Conservation (phyloP, 2,329 filamentous ascomycete genomes). For the Talaromyces sp. region DNA sequence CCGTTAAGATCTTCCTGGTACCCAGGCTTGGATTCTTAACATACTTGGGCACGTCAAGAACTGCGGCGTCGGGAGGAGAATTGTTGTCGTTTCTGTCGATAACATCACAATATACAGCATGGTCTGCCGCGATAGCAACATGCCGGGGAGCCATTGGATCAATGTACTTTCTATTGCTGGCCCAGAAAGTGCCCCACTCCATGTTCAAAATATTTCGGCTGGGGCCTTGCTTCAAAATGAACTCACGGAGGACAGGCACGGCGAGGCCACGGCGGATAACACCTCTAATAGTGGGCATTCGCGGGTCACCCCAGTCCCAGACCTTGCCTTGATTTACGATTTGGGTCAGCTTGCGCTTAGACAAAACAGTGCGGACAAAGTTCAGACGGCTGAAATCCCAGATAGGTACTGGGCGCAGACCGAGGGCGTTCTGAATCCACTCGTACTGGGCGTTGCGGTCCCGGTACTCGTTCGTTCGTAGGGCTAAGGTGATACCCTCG, state of each 20-base stretch:
- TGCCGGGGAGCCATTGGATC: slow-evolving; percentile 69
- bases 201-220: slow-evolving; percentile 44
- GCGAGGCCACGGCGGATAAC: slow-evolving; percentile 45
- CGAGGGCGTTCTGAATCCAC: slow-evolving; percentile 44
- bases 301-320: slow-evolving; percentile 47
- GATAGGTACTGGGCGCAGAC: slow-evolving; percentile 40
- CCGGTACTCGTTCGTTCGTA: slow-evolving; percentile 57
- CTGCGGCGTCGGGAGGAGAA: background rate
- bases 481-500: slow-evolving; percentile 59
- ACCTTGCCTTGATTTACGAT: slow-evolving; percentile 42
- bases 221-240: slow-evolving; percentile 46
- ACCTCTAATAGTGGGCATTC: slow-evolving; percentile 46
- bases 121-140: slow-evolving; percentile 64
- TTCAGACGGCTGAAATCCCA: slow-evolving; percentile 50
- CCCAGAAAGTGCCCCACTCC: slow-evolving; percentile 45
- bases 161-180: slow-evolving; percentile 71
- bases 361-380: slow-evolving; percentile 45
- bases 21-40: background rate
- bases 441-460: slow-evolving; percentile 47
- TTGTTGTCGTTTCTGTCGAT: slow-evolving; percentile 42
- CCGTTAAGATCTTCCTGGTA: background rate
- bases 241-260: slow-evolving; percentile 41
- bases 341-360: slow-evolving; percentile 47
- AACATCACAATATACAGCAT: slow-evolving; percentile 64
- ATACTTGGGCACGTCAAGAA: background rate